These are phyloP conservation scores for Thermochaetoides dissita DNA, from an alignment of 2,329 filamentous ascomycete genomes.

Conservation along the genomic window DNA sequence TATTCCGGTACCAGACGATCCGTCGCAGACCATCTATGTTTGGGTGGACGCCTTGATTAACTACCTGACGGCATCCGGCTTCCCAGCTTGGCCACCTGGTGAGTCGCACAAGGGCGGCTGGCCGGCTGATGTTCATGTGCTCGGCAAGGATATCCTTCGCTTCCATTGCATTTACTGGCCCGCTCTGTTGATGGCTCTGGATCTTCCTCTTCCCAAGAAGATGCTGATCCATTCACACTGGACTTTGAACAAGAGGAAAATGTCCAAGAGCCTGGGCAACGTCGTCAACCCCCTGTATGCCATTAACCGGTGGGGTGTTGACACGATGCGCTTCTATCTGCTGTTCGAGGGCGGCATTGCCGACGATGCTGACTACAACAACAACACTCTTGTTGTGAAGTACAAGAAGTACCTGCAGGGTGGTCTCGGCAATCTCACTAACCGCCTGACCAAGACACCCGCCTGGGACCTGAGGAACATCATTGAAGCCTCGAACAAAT, in stretches of 20 bases:
- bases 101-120: slow-evolving; percentile 52
- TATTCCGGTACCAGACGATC: slow-evolving; percentile 72
- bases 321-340: slow-evolving; percentile 81
- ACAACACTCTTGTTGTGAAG: slow-evolving; percentile 55
- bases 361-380: slow-evolving; percentile 75
- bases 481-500: slow-evolving; percentile 28
- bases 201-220: slow-evolving; percentile 61
- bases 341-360: slow-evolving; percentile 63
- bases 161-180: slow-evolving; percentile 99
- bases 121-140: slow-evolving; percentile 83
- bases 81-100: slow-evolving; percentile 58
- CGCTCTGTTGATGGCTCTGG: slow-evolving; percentile 79
- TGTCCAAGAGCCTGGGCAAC: slow-evolving; percentile 92
- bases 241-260: slow-evolving; percentile 83
- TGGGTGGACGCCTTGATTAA: slow-evolving; percentile 96
- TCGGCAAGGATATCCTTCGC: slow-evolving; percentile 91
- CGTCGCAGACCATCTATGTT: slow-evolving; percentile 85
- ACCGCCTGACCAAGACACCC: slow-evolving; percentile 54
- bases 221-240: slow-evolving; percentile 88
- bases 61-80: slow-evolving; percentile 79
- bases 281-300: slow-evolving; percentile 91
- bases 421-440: slow-evolving; percentile 67
- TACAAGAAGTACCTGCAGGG: slow-evolving; percentile 70
- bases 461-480: slow-evolving; percentile 53
- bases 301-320: slow-evolving; percentile 74